Evolutionary conservation across 2,329 filamentous ascomycete genomes (phyloP).

Genomic region (Curvularia sp.): DNA sequence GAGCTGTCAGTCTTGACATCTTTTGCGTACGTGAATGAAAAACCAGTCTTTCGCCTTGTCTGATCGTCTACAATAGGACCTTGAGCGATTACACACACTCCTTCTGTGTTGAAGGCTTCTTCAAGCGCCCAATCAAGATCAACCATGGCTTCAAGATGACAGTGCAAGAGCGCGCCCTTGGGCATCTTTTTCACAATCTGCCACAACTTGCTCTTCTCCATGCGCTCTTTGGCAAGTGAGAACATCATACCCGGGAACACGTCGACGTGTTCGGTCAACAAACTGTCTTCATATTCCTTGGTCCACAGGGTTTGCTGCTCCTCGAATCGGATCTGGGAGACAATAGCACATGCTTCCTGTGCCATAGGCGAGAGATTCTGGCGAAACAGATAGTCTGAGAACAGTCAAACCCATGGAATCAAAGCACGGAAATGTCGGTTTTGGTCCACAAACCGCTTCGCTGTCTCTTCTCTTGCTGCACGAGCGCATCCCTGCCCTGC

Average conservation of each 20-base stretch:
- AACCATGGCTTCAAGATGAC: constrained; percentile 90
- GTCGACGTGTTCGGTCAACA: constrained; percentile 69
- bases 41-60: constrained; percentile 61
- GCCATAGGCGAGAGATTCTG: constrained; percentile 80
- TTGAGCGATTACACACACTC: constrained; percentile 73
- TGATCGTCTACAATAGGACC: constrained; percentile 62
- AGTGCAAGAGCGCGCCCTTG: constrained; percentile 85
- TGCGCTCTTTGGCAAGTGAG: constrained; percentile 79
- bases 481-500: constrained; percentile 74
- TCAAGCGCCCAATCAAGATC: constrained; percentile 82
- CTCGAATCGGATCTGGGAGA: constrained; percentile 77
- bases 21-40: constrained; percentile 65
- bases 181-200: constrained; percentile 84
- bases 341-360: constrained; percentile 77
- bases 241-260: constrained; percentile 95
- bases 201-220: constrained; percentile 87
- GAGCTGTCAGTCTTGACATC: constrained; percentile 52
- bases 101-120: constrained; percentile 72
- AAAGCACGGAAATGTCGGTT: not conserved
- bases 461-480: constrained; percentile 80
- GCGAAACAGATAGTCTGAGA: constrained; percentile 71
- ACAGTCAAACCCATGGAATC: constrained; percentile 34
- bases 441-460: constrained; percentile 70
- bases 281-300: constrained; percentile 70
- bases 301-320: constrained; percentile 83